These are phyloP conservation scores for Chloris gayana DNA, from an alignment of 176 grass and related monocot species.

Conservation along the genomic window DNA sequence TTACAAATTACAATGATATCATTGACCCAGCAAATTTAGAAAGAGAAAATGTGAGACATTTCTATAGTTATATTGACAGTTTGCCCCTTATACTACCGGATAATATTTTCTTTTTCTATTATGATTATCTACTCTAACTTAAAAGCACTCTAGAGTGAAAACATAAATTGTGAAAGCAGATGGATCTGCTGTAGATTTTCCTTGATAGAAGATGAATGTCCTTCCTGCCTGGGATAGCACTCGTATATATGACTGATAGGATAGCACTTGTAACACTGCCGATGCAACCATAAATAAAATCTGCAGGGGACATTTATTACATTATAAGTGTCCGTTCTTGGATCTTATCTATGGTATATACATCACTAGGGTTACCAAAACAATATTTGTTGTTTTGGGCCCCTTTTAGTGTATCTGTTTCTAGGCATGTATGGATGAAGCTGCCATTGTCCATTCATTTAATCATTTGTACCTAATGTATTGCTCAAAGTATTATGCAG, in stretches of 20 bases:
- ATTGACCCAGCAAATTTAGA: slow-evolving; percentile 55
- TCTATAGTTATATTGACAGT: slow-evolving; percentile 63
- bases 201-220: slow-evolving; percentile 24
- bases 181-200: slow-evolving; percentile 19
- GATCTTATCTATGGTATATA: not conserved
- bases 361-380: not conserved
- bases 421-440: not conserved
- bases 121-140: slow-evolving; percentile 55
- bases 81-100: slow-evolving; percentile 60
- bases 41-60: slow-evolving; percentile 56
- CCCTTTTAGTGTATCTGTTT: not conserved
- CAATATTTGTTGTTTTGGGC: not conserved
- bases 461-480: not conserved
- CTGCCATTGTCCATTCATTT: not conserved
- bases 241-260: not conserved
- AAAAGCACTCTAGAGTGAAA: not conserved
- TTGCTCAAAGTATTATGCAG: not conserved
- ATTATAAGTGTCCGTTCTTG: not conserved
- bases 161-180: slow-evolving; percentile 32
- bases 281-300: slow-evolving; percentile 17
- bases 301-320: not conserved
- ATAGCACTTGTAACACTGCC: slow-evolving; percentile 8
- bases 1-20: slow-evolving; percentile 56
- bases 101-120: slow-evolving; percentile 65
- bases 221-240: not conserved